Evolutionary conservation across 1,284 basidiomycete genomes (phyloP).

Genomic region (Phaffia rhodozyma): DNA sequence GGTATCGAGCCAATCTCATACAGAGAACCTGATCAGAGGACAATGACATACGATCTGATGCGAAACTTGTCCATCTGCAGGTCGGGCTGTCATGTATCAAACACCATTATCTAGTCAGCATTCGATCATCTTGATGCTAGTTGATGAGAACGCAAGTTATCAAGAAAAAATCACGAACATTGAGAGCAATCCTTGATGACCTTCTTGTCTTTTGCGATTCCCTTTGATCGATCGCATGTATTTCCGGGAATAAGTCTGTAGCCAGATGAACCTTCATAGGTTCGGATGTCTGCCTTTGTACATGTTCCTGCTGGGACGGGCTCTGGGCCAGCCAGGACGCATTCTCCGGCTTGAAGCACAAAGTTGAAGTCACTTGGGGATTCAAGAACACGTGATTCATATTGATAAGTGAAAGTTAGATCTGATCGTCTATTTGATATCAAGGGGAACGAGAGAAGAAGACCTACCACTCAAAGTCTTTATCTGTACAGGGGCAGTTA

Average conservation of each 20-base stretch:
- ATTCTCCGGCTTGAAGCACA: constrained; percentile 55
- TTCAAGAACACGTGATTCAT: neutral
- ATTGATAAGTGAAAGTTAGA: too few relatives aligned
- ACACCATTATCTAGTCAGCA: neutral
- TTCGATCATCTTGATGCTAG: constrained; percentile 15
- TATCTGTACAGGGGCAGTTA: constrained; percentile 67
- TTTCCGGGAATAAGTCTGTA: constrained; percentile 89
- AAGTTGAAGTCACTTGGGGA: constrained; percentile 73
- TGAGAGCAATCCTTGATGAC: constrained; percentile 62
- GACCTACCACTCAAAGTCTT: constrained; percentile 83
- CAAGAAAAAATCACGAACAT: constrained; percentile 35
- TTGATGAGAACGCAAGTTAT: neutral
- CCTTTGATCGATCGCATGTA: constrained; percentile 52
- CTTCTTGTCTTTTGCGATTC: constrained; percentile 53
- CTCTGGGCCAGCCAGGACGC: constrained; percentile 72
- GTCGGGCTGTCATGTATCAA: constrained; percentile 44
- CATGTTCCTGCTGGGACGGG: constrained; percentile 71
- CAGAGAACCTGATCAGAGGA: neutral
- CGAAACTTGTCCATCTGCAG: constrained; percentile 55
- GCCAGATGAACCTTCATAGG: constrained; percentile 77
- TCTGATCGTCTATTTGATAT: too few relatives aligned
- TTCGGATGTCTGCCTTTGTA: constrained; percentile 44
- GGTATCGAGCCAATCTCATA: neutral
- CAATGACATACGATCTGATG: constrained; percentile 49
- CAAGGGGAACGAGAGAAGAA: neutral